phyloP scores from a whole-genome alignment of 192 early-diverging fungal species.

The Rhizoclosmatium globosum region DNA sequence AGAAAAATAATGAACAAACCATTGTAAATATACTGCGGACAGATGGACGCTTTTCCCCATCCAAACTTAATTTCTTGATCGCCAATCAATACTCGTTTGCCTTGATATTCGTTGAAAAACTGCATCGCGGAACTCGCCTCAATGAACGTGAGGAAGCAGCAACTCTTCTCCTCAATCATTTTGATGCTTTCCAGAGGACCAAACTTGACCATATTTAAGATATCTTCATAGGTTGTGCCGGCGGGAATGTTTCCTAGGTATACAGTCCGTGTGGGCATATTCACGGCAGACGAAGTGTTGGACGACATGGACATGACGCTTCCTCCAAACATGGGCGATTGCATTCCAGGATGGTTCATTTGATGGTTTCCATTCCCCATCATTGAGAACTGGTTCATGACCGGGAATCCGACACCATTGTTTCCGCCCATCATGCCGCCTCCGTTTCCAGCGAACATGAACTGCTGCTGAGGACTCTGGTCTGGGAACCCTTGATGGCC shows the following conservation, averaged over 20 bases:
- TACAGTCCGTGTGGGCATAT: conserved; percentile 72
- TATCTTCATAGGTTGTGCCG: conserved; percentile 62
- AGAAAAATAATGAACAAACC: conserved; percentile 11
- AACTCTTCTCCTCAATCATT: conserved; percentile 78
- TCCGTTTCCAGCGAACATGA: not conserved
- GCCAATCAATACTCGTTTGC: conserved; percentile 58
- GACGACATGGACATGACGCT: not conserved
- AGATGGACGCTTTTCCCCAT: conserved; percentile 73
- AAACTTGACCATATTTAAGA: conserved; percentile 75
- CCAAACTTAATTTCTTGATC: conserved; percentile 75
- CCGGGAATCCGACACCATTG: not conserved
- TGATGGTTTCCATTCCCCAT: not conserved
- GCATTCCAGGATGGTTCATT: not conserved
- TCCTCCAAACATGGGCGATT: conserved; percentile 11
- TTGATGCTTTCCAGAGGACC: conserved; percentile 77
- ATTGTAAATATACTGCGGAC: conserved; percentile 60
- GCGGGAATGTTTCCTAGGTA: conserved; percentile 83
- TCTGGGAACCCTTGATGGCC: not conserved
- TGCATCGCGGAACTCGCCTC: conserved; percentile 67
- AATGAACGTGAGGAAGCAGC: conserved; percentile 84
- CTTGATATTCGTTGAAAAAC: conserved; percentile 65
- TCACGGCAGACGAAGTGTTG: not conserved
- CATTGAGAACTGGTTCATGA: not conserved
- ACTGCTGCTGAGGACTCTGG: not conserved
- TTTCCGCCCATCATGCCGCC: not conserved